phyloP scores from a whole-genome alignment of 495 filamentous ascomycete genomes.

The Thermochaetoides thermophila region DNA sequence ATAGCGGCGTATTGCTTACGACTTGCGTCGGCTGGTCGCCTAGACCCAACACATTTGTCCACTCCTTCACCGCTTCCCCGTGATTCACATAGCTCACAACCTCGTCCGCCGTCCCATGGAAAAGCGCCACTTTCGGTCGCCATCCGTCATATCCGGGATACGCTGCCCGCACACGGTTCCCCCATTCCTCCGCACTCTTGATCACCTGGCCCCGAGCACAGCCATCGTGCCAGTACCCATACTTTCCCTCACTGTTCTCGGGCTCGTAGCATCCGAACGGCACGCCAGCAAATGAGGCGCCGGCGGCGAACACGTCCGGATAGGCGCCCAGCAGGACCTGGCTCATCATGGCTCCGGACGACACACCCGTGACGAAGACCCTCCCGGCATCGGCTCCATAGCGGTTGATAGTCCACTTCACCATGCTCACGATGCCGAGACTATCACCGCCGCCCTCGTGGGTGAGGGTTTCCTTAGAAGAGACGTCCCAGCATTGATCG shows the following conservation, averaged over 20 bases:
- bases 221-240: constrained; percentile 29
- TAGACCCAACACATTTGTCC: constrained; percentile 36
- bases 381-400: constrained; percentile 33
- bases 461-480: constrained; percentile 27
- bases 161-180: constrained; percentile 29
- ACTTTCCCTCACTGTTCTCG: constrained; percentile 22
- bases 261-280: constrained; percentile 36
- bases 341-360: constrained; percentile 48
- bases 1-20: constrained; percentile 21
- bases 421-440: constrained; percentile 43
- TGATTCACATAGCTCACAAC: constrained; percentile 34
- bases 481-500: constrained; percentile 43
- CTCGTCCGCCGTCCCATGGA: constrained; percentile 37
- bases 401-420: constrained; percentile 30
- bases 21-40: constrained; percentile 17
- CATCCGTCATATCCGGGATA: constrained; percentile 38
- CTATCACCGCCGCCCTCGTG: constrained; percentile 39
- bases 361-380: constrained; percentile 38
- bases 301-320: constrained; percentile 42
- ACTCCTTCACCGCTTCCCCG: constrained; percentile 40
- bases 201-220: constrained; percentile 33
- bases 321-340: constrained; percentile 43
- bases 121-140: constrained; percentile 39
- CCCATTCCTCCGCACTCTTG: constrained; percentile 33
- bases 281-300: constrained; percentile 38